A percentile compares a stretch with the other conserved stretches of the same genome.
Evolutionary conservation across 768 basidiomycete genomes (phyloP).

Genomic region (Pholiota molesta): DNA sequence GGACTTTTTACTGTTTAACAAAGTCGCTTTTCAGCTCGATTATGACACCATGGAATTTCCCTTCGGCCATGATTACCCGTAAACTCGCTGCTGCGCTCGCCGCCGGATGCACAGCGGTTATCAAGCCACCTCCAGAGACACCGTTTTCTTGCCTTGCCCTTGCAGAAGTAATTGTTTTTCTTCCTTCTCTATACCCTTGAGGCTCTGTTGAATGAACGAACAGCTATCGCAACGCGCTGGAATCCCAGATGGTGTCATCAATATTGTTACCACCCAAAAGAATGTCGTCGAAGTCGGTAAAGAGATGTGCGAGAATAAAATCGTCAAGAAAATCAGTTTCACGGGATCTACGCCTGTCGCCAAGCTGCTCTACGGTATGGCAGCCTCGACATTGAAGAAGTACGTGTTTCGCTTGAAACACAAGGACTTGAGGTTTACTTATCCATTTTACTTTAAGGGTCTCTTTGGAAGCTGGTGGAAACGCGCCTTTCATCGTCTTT

Average conservation of each 20-base stretch:
- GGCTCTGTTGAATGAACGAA: background rate
- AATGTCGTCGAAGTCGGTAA: conserved; percentile 87
- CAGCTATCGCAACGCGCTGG: conserved; percentile 89
- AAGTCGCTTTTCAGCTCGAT: conserved; percentile 56
- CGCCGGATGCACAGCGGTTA: conserved; percentile 94
- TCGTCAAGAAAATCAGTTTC: conserved; percentile 88
- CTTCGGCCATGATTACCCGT: conserved; percentile 93
- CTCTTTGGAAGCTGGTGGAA: conserved; percentile 92
- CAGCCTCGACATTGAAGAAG: conserved; percentile 84
- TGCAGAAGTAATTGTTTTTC: conserved; percentile 66
- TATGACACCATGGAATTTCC: conserved; percentile 91
- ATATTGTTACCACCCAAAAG: conserved; percentile 87
- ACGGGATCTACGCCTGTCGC: conserved; percentile 88
- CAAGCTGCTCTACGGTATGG: conserved; percentile 71
- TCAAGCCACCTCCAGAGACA: conserved; percentile 95
- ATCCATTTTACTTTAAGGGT: conserved; percentile 31
- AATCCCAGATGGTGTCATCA: conserved; percentile 92
- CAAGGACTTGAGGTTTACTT: background rate
- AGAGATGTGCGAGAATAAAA: conserved; percentile 90
- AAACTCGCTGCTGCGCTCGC: conserved; percentile 89
- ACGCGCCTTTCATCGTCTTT: conserved; percentile 96
- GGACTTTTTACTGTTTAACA: conserved; percentile 4
- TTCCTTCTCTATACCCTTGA: background rate
- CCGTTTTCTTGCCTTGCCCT: conserved; percentile 92
- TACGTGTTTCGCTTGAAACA: conserved; percentile 31